Evolutionary conservation across 192 early-diverging fungal genomes (phyloP), one percentile per base, ranked within the genome.

Genomic region (Coemansia sp.): DNA sequence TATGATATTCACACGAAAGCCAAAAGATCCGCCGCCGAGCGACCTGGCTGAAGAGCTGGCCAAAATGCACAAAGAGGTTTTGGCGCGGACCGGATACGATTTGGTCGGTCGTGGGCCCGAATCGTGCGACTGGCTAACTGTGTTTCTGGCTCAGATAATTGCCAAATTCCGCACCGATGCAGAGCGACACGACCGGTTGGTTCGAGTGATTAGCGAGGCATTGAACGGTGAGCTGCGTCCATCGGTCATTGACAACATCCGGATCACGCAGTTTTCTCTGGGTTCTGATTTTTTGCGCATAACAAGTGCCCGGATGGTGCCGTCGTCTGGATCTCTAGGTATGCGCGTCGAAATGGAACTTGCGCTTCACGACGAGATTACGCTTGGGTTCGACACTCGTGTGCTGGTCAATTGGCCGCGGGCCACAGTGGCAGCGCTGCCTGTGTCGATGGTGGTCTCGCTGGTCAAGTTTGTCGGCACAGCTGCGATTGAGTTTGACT

Each of bases 371-470:
- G 95, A 99, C 75, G 92, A 97, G 61, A 83, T 99, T n/a, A 91
- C 93, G 26, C 69, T 99, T 27, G 94, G 93, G 0, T 85, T 99
- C 57, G 90, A 97, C 68, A 97, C 96, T 3, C 90, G 89, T 37
- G 81, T 97, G 17, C 77, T 98, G 39, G 84, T 99, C 54, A 99
- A 99, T 74, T 98, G 95, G 97, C 97, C 97, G 8, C 90, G 87
- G 54, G 82, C 88, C 12, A 74, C 84, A 22, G 90, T 95, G 61
- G 97, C 96, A 3, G 92, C 94, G 6, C 75, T 99, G 17, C 97
- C 97, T 10, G 87, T 99, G 10, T 90, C 95, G 19, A 80, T 99
- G 22, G 82, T 88, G 2, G 73, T 98, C 2, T 92, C 91, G 21
- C 84, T 99, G 23, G 83, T 93, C 47, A 87, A 90, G 68, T 97